These are phyloP conservation scores for Pseudozyma sp. DNA, from an alignment of 1,284 basidiomycete genomes.

Conservation along the genomic window DNA sequence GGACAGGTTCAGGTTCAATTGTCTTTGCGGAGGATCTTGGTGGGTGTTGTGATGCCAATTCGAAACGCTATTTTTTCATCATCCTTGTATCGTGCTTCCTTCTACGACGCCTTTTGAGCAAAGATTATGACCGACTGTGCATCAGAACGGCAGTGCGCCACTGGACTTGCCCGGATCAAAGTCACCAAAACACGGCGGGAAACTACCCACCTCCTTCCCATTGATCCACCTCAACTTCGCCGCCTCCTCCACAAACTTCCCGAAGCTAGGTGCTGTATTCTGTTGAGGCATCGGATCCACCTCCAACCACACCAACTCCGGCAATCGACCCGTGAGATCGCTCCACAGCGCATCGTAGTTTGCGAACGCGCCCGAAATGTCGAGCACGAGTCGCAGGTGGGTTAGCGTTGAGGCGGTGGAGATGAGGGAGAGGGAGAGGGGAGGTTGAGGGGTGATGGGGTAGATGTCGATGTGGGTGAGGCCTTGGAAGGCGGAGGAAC, in stretches of 20 bases:
- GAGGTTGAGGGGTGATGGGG: slow-evolving; percentile 39
- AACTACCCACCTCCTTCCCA: slow-evolving; percentile 5
- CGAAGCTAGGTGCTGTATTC: slow-evolving; percentile 47
- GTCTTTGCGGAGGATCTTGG: slow-evolving; percentile 44
- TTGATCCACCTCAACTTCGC: slow-evolving; percentile 15
- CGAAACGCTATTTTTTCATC: not conserved
- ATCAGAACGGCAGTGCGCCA: slow-evolving; percentile 25
- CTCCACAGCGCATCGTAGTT: slow-evolving; percentile 36
- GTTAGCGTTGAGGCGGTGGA: slow-evolving; percentile 13
- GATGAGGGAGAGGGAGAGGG: slow-evolving; percentile 12
- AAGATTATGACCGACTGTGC: not conserved
- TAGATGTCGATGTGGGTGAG: slow-evolving; percentile 40
- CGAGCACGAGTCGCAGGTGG: slow-evolving; percentile 26
- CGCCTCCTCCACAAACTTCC: slow-evolving; percentile 23
- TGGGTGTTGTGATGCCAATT: slow-evolving; percentile 30
- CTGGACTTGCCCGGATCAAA: slow-evolving; percentile 20
- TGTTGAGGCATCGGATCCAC: slow-evolving; percentile 45
- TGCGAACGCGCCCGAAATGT: slow-evolving; percentile 38
- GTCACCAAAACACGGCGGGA: slow-evolving; percentile 31
- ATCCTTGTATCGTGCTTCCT: too few species aligned
- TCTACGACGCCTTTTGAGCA: too few species aligned
- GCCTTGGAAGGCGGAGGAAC: slow-evolving; percentile 12
- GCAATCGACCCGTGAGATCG: slow-evolving; percentile 18
- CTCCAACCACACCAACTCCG: slow-evolving; percentile 7
- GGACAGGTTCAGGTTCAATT: slow-evolving; percentile 16